Conservation (phyloP, 345 rosid genomes). For the Sonneratia alba region DNA sequence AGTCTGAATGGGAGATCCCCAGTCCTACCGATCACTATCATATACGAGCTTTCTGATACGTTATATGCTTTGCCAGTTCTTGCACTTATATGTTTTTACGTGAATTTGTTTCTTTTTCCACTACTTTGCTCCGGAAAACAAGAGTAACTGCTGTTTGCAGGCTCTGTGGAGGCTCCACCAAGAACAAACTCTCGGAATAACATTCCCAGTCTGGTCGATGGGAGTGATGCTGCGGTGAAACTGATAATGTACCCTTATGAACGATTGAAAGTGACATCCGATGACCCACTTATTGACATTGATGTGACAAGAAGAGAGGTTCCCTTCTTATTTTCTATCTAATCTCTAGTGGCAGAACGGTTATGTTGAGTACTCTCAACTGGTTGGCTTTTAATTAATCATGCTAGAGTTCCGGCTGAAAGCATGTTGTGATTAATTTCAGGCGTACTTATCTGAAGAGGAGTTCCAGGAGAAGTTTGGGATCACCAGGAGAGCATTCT, state of each 20-base stretch:
- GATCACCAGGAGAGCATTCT: conserved; percentile 38
- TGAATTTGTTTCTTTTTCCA: neutral
- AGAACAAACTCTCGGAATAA: conserved; percentile 11
- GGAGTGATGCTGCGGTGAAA: conserved; percentile 15
- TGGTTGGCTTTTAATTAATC: neutral
- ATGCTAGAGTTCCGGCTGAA: neutral
- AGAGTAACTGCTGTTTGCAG: conserved; percentile 21
- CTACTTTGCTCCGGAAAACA: neutral
- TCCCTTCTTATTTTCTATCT: neutral
- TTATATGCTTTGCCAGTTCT: neutral
- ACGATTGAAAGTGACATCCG: conserved; percentile 41
- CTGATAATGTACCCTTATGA: conserved; percentile 36
- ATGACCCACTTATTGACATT: conserved; percentile 41
- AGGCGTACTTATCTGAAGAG: conserved; percentile 47
- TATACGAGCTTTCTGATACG: neutral
- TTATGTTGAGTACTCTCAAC: neutral
- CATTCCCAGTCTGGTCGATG: conserved; percentile 15
- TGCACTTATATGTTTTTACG: neutral
- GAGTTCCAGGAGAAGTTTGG: conserved; percentile 51
- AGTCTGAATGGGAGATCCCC: neutral
- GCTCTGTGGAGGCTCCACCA: conserved; percentile 20
- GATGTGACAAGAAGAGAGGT: conserved; percentile 70
- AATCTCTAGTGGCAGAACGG: neutral
- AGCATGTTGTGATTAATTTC: conserved; percentile 2
- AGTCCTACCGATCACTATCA: neutral